Evolutionary conservation across 129 eudicot species (phyloP).

Genomic region (Cynara cardunculus): DNA sequence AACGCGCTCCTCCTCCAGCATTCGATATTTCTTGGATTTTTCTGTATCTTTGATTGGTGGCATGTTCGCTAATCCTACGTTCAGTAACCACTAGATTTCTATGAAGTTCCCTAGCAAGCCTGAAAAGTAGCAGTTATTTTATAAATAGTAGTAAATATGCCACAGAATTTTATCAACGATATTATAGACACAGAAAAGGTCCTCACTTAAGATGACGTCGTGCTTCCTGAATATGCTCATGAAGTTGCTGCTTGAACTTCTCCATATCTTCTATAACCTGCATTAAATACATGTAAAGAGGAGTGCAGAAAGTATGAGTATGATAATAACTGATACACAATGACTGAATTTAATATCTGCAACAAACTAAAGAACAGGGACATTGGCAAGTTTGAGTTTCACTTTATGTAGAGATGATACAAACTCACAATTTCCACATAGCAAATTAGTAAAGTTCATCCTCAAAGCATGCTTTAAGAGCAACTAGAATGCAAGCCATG

Average conservation of each 20-base stretch:
- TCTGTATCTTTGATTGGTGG: conserved; percentile 41
- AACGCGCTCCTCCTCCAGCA: conserved; percentile 69
- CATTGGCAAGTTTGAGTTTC: neutral
- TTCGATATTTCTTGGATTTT: conserved; percentile 64
- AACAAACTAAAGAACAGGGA: neutral
- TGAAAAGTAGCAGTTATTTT: conserved; percentile 20
- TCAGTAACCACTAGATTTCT: conserved; percentile 40
- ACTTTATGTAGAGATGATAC: no score
- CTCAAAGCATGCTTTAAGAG: neutral
- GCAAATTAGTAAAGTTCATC: neutral
- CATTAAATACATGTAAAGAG: conserved; percentile 14
- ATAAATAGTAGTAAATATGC: neutral
- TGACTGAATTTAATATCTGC: neutral
- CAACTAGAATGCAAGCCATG: neutral
- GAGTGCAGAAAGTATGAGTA: neutral
- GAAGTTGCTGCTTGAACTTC: conserved; percentile 73
- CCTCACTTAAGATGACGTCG: conserved; percentile 71
- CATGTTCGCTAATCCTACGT: conserved; percentile 52
- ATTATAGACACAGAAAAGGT: conserved; percentile 11
- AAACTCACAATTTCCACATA: neutral
- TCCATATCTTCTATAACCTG: conserved; percentile 97
- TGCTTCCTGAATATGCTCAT: conserved; percentile 53
- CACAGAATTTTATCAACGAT: neutral
- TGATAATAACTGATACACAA: neutral
- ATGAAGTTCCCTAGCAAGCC: conserved; percentile 68